Conservation (phyloP, 441 rosid genomes). For the Populus trichocarpa region DNA sequence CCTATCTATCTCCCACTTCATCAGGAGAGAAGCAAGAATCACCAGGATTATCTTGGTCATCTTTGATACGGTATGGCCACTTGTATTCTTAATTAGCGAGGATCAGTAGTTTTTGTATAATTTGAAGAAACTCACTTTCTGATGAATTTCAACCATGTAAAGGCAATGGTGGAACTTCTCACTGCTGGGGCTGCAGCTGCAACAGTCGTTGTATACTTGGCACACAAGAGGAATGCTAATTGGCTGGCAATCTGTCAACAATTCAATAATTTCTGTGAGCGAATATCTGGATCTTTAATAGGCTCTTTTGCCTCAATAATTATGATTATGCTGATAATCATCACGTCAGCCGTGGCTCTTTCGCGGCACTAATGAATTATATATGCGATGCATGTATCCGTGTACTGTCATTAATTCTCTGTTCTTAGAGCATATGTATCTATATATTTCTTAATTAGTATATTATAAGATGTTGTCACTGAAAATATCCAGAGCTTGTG, state of each 20-base stretch:
- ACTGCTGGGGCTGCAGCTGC: conserved; percentile 69
- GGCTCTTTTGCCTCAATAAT: conserved; percentile 54
- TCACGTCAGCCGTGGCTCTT: conserved; percentile 34
- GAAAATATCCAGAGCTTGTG: not conserved
- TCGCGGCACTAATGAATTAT: conserved; percentile 26
- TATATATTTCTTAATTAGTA: not conserved
- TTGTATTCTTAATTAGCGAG: not conserved
- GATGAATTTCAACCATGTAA: not conserved
- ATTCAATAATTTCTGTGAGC: conserved; percentile 48
- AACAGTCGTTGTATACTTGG: conserved; percentile 55
- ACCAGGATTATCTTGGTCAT: conserved; percentile 44
- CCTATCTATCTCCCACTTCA: conserved; percentile 50
- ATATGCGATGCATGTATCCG: not conserved
- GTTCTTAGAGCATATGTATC: not conserved
- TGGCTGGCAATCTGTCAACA: conserved; percentile 67
- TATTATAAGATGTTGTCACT: not conserved
- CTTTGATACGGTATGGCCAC: conserved; percentile 46
- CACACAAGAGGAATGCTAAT: conserved; percentile 60
- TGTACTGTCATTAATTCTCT: not conserved
- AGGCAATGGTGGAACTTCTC: conserved; percentile 59
- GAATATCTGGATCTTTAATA: conserved; percentile 54
- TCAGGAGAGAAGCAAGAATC: conserved; percentile 36
- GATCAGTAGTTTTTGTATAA: not conserved
- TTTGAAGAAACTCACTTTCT: not conserved
- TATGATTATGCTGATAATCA: conserved; percentile 42